A percentile compares a stretch with the other conserved stretches of the same genome.
phyloP scores from a whole-genome alignment of 1,139 yeast genomes.

The Blastobotrys apis region DNA sequence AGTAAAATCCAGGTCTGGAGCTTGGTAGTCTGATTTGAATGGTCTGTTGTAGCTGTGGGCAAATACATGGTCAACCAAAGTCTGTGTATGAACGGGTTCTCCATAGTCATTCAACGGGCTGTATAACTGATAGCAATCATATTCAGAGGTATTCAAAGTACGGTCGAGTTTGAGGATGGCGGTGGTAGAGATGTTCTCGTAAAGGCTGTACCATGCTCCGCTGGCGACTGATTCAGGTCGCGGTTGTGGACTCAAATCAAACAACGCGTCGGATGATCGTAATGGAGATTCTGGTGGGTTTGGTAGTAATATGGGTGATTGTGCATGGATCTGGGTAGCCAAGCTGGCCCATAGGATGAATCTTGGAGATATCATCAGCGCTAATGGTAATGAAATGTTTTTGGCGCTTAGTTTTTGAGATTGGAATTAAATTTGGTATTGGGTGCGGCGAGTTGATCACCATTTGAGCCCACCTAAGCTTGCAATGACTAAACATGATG shows the following conservation, averaged over 20 bases:
- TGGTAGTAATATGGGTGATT: conserved; percentile 1
- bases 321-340: too few relatives aligned
- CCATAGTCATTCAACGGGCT: conserved; percentile 26
- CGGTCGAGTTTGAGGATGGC: conserved; percentile 2
- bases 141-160: conserved; percentile 8
- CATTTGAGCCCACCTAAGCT: too few relatives aligned
- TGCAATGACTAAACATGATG: too few relatives aligned
- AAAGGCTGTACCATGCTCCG: too few relatives aligned
- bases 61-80: conserved; percentile 46
- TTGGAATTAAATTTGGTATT: too few relatives aligned
- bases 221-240: background rate
- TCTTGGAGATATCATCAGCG: too few relatives aligned
- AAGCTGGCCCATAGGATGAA: too few relatives aligned
- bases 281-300: background rate
- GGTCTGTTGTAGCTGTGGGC: conserved; percentile 61
- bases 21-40: conserved; percentile 38
- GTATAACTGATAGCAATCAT: conserved; percentile 6
- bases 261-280: background rate
- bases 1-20: conserved; percentile 47
- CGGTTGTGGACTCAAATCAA: conserved; percentile 1
- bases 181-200: too few relatives aligned
- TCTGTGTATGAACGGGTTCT: conserved; percentile 41
- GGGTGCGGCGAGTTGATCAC: too few relatives aligned
- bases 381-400: too few relatives aligned
- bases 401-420: too few relatives aligned